Base-by-base conservation (phyloP, 2,329 filamentous ascomycete species). In the Mycosphaerella arachidis region DNA sequence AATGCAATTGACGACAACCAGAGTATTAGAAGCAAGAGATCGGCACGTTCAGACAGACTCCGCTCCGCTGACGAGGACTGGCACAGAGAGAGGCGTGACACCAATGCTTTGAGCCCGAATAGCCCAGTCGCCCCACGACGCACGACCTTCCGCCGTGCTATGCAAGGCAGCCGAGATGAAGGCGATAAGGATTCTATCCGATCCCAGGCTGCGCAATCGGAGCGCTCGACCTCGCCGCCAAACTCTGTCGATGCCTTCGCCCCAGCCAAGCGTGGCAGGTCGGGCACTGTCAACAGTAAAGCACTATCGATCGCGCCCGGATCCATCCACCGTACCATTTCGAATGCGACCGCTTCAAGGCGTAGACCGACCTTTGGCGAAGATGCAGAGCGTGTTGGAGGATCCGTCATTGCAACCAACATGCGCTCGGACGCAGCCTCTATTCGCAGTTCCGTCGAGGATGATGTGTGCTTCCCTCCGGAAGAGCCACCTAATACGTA, bases 191-290 rank as follows among this genome's bases (percentile, higher is more conserved):
- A 59, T 16, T 65, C 65, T 1, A 55, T 67, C 13, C 61, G 58
- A n/a, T 65, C 63, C 1, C 48, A 63, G 16, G n/a, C 50, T 10
- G 50, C 50, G 30, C 55, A 50, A 9, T 65, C 63, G 29, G 46
- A 62, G 52, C 84, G 91, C 57, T 91, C 90, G 0, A 79, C 85
- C 1, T 97, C 94, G 6, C 93, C 93, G 10, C 94, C 94, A 7
- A 99, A 97, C 75, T 99, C 94, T 0, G 92, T 99, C 55, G 96
- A 97, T 74, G 94, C 94, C 4, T 99, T 99, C 75, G 94, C 94
- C 18, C 90, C 94, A 70, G 90, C 91, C 54, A 90, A 91, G 60
- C 88, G 92, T 60, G 90, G 93, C 72, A 89, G 92, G 48, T 82
- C 85, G 52, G 83, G 84, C 53, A 89, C 86, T 3, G 73, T 84